Conservation (phyloP, 129 eudicot genomes). For the Flaveria linearis region DNA sequence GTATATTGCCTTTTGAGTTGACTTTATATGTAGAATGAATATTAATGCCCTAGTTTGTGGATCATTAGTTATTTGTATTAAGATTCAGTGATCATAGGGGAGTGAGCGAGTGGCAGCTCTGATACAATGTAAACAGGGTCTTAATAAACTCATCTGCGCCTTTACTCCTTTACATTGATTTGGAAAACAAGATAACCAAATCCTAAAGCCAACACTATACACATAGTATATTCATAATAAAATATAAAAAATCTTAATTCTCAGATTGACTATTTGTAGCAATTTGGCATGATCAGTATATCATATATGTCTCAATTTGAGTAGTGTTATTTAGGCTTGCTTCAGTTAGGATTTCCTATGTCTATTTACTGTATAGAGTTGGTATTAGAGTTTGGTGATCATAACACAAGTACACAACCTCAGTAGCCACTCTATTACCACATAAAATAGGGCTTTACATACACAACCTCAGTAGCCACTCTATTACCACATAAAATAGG, state of each 20-base stretch:
- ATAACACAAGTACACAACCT: neutral
- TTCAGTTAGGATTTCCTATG: neutral
- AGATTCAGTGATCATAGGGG: neutral
- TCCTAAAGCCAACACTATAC: neutral
- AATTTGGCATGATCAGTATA: neutral
- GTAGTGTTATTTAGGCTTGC: constrained; percentile 2
- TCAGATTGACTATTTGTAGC: neutral
- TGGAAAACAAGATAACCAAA: neutral
- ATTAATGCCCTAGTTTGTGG: neutral
- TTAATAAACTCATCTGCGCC: neutral
- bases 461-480: constrained; percentile 1
- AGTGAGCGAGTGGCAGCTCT: neutral
- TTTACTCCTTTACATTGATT: neutral
- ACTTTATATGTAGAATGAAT: neutral
- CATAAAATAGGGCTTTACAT: neutral
- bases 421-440: neutral
- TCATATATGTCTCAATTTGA: neutral
- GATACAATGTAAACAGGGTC: neutral
- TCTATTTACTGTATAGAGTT: neutral
- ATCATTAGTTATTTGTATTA: neutral
- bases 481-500: neutral
- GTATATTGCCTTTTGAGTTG: neutral
- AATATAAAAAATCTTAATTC: neutral
- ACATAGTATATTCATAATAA: neutral
- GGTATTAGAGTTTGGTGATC: neutral